Base-by-base conservation (phyloP, 179 eudicot genomes). In the Patellifolia procumbens region DNA sequence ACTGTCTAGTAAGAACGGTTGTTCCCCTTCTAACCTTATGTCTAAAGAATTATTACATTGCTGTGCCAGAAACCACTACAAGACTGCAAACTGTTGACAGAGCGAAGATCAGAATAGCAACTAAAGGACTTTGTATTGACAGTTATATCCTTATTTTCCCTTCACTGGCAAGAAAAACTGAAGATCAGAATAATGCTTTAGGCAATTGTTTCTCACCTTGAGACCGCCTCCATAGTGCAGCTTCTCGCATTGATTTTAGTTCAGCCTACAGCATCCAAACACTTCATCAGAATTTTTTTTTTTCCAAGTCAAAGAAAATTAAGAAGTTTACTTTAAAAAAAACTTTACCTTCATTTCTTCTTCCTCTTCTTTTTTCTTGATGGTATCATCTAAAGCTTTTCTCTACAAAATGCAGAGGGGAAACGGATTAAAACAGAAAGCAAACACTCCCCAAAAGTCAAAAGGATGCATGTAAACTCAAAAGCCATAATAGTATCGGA, bases 201-300 rank as follows among this genome's bases (percentile, higher is more conserved):
- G 31, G 22, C 3, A 42, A 34, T 45, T 45, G 16, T 80, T 37
- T 45, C 82, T 76, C 45, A 91, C 98, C 98, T 89, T 94, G 98
- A 77, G 91, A 83, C 16, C 85, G 97, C 64, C 98, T 90, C 98
- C 98, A 94, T 26, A 78, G 87, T 49, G 98, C 97, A 85, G 98
- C 98, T 77, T 94, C 97, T 35, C 92, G 96, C 91, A 88, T 88
- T 70, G 89, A 88, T 70, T 84, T 84, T 66, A 94, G 43, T 76
- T 89, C 97, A 31, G 73, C 88, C 97, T 90, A 74, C 79, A 83
- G 20, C 65, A 73, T 66, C 11, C 48, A 76, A 81, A 70, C 59
- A 48, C 60, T 42, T 37, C 10, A 32, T 56, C 2, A 72, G 53
- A 59, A 76, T 74, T 13, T 17, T 10, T 49, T 26, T 17, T 29